A percentile compares a stretch with the other conserved stretches of the same genome.
Evolutionary conservation across 768 basidiomycete species (phyloP).

Genomic region (Gloeostereum incarnatum): DNA sequence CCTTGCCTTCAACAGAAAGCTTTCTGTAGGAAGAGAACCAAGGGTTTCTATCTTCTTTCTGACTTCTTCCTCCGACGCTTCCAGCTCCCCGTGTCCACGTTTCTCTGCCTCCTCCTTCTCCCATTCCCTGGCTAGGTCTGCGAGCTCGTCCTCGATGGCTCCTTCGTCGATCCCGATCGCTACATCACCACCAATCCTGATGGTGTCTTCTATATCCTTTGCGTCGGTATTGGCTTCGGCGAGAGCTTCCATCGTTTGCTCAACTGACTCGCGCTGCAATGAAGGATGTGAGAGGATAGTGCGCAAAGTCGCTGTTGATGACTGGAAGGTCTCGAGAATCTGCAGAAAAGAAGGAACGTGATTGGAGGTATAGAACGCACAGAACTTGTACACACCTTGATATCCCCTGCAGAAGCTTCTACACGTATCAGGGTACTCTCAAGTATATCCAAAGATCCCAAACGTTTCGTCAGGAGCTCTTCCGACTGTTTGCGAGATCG

Average conservation of each 20-base stretch:
- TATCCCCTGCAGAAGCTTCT: slow-evolving; percentile 83
- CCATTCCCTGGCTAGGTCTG: too few relatives aligned
- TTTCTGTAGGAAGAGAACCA: too few relatives aligned
- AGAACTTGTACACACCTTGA: slow-evolving; percentile 47
- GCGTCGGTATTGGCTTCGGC: slow-evolving; percentile 79
- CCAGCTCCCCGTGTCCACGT: too few relatives aligned
- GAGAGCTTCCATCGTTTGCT: slow-evolving; percentile 82
- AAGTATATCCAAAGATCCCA: slow-evolving; percentile 65
- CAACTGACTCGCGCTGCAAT: slow-evolving; percentile 68
- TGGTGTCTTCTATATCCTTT: slow-evolving; percentile 71
- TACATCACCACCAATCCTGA: slow-evolving; percentile 64
- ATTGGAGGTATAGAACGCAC: neutral
- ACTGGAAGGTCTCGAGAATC: slow-evolving; percentile 84
- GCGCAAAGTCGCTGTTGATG: slow-evolving; percentile 70
- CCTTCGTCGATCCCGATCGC: too few relatives aligned
- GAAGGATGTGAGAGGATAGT: slow-evolving; percentile 74
- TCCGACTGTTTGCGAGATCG: slow-evolving; percentile 76
- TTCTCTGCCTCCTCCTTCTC: too few relatives aligned
- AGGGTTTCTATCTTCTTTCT: too few relatives aligned
- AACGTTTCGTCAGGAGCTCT: slow-evolving; percentile 64
- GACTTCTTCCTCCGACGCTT: too few relatives aligned
- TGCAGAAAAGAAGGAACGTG: slow-evolving; percentile 18
- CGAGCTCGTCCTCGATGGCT: too few relatives aligned
- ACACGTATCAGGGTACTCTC: slow-evolving; percentile 73
- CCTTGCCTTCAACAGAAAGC: too few relatives aligned